A percentile compares a stretch with the other conserved stretches of the same genome.
These are phyloP conservation scores for Amborella trichopoda DNA, from an alignment of 164 flowering plant species.

Conservation along the genomic window DNA sequence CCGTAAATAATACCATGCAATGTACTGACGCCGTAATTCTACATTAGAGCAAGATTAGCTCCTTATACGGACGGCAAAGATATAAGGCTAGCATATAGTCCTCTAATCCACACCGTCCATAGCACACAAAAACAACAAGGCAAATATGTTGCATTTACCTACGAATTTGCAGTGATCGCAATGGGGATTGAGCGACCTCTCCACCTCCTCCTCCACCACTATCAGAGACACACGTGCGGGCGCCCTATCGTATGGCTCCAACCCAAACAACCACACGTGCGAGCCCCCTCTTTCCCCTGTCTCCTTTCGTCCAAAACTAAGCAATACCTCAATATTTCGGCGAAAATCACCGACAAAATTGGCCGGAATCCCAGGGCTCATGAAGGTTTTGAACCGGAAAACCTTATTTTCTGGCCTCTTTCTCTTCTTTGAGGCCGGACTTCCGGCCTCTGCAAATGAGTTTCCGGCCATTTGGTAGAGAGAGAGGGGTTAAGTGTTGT, in stretches of 20 bases:
- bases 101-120: no score
- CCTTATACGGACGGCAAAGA: neutral
- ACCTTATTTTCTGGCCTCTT: slow-evolving; percentile 49
- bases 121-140: neutral
- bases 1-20: neutral
- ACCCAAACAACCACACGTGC: slow-evolving; percentile 75
- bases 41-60: neutral
- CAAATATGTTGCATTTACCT: slow-evolving; percentile 28
- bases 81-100: neutral
- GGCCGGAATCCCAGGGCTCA: slow-evolving; percentile 53
- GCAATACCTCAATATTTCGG: slow-evolving; percentile 45
- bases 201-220: slow-evolving; percentile 57
- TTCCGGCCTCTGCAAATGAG: slow-evolving; percentile 1
- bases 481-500: neutral
- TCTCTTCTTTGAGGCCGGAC: slow-evolving; percentile 67
- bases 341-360: slow-evolving; percentile 51
- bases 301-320: slow-evolving; percentile 53
- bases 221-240: slow-evolving; percentile 42
- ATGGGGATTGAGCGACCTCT: slow-evolving; percentile 26
- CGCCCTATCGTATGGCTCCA: slow-evolving; percentile 60
- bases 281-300: slow-evolving; percentile 15
- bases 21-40: neutral
- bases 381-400: slow-evolving; percentile 60
- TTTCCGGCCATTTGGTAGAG: neutral
- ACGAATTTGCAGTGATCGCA: slow-evolving; percentile 74